Percentiles rank a stretch among this genome's conserved stretches.
Conservation (phyloP, 2,329 filamentous ascomycete species). For the Colletotrichum tropicale region DNA sequence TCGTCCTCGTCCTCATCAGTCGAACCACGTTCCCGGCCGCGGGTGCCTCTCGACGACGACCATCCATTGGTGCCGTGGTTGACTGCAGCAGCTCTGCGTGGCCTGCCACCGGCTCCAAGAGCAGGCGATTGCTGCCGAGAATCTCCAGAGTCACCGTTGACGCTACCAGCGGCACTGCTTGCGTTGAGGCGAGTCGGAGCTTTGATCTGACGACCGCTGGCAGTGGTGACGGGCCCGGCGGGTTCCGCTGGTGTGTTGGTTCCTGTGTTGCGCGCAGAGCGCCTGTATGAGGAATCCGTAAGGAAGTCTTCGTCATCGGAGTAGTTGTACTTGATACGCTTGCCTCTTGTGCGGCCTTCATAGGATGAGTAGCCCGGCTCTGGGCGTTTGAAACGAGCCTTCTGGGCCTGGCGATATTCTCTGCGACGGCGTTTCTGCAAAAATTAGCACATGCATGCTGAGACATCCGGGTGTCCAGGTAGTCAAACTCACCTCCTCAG, state of each 20-base stretch:
- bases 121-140: conserved; percentile 31
- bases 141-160: conserved; percentile 47
- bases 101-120: conserved; percentile 50
- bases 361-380: conserved; percentile 93
- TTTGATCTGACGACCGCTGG: conserved; percentile 85
- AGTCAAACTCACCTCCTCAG: conserved; percentile 72
- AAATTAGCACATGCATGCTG: background rate
- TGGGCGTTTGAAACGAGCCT: conserved; percentile 85
- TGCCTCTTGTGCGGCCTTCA: conserved; percentile 93
- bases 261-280: conserved; percentile 76
- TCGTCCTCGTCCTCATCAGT: conserved; percentile 62
- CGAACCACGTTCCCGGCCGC: conserved; percentile 48
- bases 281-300: conserved; percentile 67
- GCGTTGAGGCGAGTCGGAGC: conserved; percentile 69
- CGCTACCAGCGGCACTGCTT: conserved; percentile 50
- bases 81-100: conserved; percentile 54
- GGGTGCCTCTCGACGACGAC: conserved; percentile 28
- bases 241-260: conserved; percentile 75
- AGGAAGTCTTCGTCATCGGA: conserved; percentile 80
- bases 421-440: conserved; percentile 85
- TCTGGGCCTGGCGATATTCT: conserved; percentile 86
- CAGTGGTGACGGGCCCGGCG: conserved; percentile 69
- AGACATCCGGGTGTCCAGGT: background rate
- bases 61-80: conserved; percentile 57
- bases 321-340: conserved; percentile 95